phyloP scores from a whole-genome alignment of 2,329 filamentous ascomycete species.

The Tolypocladium pustulatum region DNA sequence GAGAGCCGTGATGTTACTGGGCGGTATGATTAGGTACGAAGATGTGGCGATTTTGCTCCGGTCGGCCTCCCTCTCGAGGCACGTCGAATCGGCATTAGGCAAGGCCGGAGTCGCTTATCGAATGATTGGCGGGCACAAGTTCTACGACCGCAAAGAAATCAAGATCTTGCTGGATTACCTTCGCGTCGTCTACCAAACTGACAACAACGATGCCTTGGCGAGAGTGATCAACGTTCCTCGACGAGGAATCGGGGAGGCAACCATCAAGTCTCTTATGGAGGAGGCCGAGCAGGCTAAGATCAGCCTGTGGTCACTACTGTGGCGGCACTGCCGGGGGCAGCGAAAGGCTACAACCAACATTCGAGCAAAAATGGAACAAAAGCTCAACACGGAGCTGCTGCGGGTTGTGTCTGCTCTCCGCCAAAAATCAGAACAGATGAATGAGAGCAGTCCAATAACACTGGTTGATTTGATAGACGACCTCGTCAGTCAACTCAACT shows the following conservation, averaged over 20 bases:
- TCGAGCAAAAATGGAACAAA: conserved; percentile 39
- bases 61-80: conserved; percentile 69
- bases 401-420: conserved; percentile 26
- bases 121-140: conserved; percentile 84
- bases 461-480: conserved; percentile 40
- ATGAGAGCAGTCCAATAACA: conserved; percentile 15
- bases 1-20: conserved; percentile 59
- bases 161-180: conserved; percentile 83
- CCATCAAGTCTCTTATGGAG: conserved; percentile 61
- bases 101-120: conserved; percentile 76
- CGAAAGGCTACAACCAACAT: conserved; percentile 38
- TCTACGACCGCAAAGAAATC: conserved; percentile 86
- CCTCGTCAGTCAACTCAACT: conserved; percentile 54
- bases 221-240: conserved; percentile 78
- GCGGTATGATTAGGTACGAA: conserved; percentile 58
- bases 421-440: conserved; percentile 17
- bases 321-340: conserved; percentile 40
- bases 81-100: conserved; percentile 75
- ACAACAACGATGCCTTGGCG: conserved; percentile 77
- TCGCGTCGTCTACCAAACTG: conserved; percentile 70
- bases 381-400: conserved; percentile 39
- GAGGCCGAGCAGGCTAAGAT: conserved; percentile 62
- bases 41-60: conserved; percentile 85
- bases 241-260: conserved; percentile 70
- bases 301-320: conserved; percentile 67